Base-by-base conservation (phyloP, 805 yeast genomes). In the Kodamaea fukazawae region DNA sequence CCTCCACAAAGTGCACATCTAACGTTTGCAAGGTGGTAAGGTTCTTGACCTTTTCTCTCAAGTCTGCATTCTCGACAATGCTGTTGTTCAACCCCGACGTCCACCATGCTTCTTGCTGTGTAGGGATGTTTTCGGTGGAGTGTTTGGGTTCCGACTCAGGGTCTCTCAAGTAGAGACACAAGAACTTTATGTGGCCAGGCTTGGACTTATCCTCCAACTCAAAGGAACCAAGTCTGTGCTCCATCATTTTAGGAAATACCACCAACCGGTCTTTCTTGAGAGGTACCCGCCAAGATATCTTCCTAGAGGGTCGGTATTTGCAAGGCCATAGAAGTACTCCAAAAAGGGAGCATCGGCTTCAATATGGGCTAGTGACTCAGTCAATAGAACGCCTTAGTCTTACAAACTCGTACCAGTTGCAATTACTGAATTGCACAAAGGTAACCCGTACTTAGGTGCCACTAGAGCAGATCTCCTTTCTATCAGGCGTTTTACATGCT, bases 221-320 rank as follows among this genome's bases (percentile, higher is more conserved):
- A 47, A 69, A 69, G 9, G 61, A 53, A 35, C 63, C 65, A 7
- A 69, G 72, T 36, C 59, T 64, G 42, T 67, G 71, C 43, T 67
- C 73, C 39, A 40, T 58, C 7, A 40, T 30, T 46, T 68, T 69
- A 7, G 74, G 73, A 43, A 69, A 69, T 5, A 69, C 53, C 12
- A 67, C 31, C 5, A 65, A 43, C 9, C 61, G 43, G 35, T 54
- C 62, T 40, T 61, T 50, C 17, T 41, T 29, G 10, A 60, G 49
- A 12, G 48, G 48, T 5, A 61, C 52, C 50, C 38, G 1, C 71
- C 73, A 4, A 60, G 12, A n/a, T 37, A 27, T 27, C 41, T 45
- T 6, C 32, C 39, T 60, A 61, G 46, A 11, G 12, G n/a, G 29
- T 57, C 60, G 8, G 51, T 65, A 38, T 65, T 66, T 4, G 44